Percentiles rank a stretch among this genome's conserved stretches.
These are phyloP conservation scores for Fusarium hainanense DNA, from an alignment of 2,329 filamentous ascomycete genomes.

Conservation along the genomic window DNA sequence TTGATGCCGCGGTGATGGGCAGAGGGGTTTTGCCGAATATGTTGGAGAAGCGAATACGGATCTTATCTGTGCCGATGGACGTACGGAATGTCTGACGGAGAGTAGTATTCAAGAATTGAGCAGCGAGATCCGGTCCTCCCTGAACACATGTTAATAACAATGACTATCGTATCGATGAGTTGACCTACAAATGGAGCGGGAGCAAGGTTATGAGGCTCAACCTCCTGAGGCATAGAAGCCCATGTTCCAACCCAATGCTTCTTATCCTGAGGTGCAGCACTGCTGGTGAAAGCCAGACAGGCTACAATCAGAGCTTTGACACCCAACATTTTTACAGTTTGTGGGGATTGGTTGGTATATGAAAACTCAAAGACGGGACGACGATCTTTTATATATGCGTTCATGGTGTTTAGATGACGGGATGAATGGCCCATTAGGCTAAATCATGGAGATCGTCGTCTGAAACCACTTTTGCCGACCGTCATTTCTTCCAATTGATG, in stretches of 20 bases:
- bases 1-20: constrained; percentile 20
- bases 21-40: constrained; percentile 26
- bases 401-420: not conserved
- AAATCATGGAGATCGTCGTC: constrained; percentile 13
- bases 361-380: not conserved
- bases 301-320: constrained; percentile 14
- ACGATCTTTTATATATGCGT: not conserved
- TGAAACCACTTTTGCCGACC: constrained; percentile 19
- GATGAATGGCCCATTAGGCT: constrained; percentile 17
- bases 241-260: constrained; percentile 32
- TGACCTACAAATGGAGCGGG: constrained; percentile 28
- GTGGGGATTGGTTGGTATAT: too few species aligned
- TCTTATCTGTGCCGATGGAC: constrained; percentile 17
- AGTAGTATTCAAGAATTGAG: constrained; percentile 28
- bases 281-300: not conserved
- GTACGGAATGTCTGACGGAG: constrained; percentile 28
- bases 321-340: not conserved
- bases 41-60: constrained; percentile 32
- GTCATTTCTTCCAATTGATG: constrained; percentile 9
- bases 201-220: constrained; percentile 25
- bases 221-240: constrained; percentile 32
- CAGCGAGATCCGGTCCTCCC: constrained; percentile 16
- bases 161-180: rapidly evolving
- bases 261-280: constrained; percentile 2
- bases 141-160: not conserved